Conservation (phyloP, 2,329 filamentous ascomycete species). For the Penicillium sp. region DNA sequence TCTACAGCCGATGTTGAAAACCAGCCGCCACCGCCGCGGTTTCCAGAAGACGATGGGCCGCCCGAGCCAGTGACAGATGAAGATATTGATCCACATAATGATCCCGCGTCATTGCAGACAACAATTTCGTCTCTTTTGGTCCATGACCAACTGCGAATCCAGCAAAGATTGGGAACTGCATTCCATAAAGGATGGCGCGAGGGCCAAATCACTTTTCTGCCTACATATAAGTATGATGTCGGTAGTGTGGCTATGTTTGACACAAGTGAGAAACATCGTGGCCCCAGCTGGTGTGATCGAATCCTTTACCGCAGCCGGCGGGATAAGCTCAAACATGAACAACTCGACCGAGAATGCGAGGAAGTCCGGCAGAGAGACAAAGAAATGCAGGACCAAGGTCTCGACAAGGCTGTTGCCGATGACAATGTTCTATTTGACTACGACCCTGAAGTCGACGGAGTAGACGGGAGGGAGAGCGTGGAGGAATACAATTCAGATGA, state of each 20-base stretch:
- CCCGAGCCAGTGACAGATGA: conserved; percentile 50
- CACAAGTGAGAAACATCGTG: conserved; percentile 88
- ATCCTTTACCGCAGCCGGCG: conserved; percentile 79
- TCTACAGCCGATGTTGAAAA: conserved; percentile 2
- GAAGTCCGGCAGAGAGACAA: conserved; percentile 71
- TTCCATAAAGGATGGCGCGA: conserved; percentile 94
- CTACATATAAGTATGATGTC: conserved; percentile 96
- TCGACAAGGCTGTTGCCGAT: conserved; percentile 71
- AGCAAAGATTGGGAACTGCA: conserved; percentile 72
- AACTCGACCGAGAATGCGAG: conserved; percentile 62
- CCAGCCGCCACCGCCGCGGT: conserved; percentile 1
- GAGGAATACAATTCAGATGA: conserved; percentile 62
- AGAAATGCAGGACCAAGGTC: conserved; percentile 78
- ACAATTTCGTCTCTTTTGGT: conserved; percentile 83
- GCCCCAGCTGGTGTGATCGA: conserved; percentile 95
- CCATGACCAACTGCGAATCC: conserved; percentile 79
- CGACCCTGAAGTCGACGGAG: conserved; percentile 74
- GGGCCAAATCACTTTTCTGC: conserved; percentile 81
- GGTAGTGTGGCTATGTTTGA: conserved; percentile 93
- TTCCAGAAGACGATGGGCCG: conserved; percentile 6
- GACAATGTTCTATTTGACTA: conserved; percentile 88
- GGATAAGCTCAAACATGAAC: conserved; percentile 67
- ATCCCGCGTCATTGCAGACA: conserved; percentile 83
- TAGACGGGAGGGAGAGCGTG: conserved; percentile 38
- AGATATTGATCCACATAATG: conserved; percentile 68